Base-by-base conservation (phyloP, 108 stramenopile genomes). In the Cyclotella cryptica region DNA sequence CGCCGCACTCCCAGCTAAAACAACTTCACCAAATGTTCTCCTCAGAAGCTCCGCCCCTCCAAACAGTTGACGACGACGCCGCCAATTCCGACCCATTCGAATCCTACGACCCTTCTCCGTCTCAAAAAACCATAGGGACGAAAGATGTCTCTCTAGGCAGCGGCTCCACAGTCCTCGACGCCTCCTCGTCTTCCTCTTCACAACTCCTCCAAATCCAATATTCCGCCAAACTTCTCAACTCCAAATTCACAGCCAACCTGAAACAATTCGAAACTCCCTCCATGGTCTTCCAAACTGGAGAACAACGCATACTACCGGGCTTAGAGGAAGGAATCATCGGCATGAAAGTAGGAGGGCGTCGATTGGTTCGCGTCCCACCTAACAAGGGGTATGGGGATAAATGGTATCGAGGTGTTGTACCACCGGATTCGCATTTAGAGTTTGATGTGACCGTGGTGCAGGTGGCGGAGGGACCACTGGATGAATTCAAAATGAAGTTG, bases 321-420 rank as follows among this genome's bases (percentile, higher is more conserved):
- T 44, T 83, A 40, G 81, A 83, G 47, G 75, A 76, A 41, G 81
- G 81, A 35, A 49, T 83, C 15, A 41, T 66, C 58, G 81, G 81
- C 10, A 83, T 83, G 81, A 72, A 83, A 53, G 57, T 83, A 18
- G 81, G 81, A 17, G 81, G 81, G 9, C 41, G 27, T 21, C 69
- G 81, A 18, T n/a, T 66, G 29, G 52, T 83, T 11, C 53, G 65
- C 9, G 81, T 83, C 1, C 81, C 81, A 13, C 81, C 81, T 24
- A 72, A 66, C 46, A 83, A 55, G 71, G 81, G 81, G 9, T 83
- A 83, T 26, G 81, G 75, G 0, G 71, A 76, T 51, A 64, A 66
- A 17, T 83, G 81, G 81, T 83, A 68, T 71, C 47, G 81, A 39
- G 81, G 81, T 1, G 75, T 83, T n/a, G 75, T 83, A 22, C 75